A percentile compares a stretch with the other conserved stretches of the same genome.
phyloP scores from a whole-genome alignment of 2,329 filamentous ascomycete species.

The Exophiala viscosa region DNA sequence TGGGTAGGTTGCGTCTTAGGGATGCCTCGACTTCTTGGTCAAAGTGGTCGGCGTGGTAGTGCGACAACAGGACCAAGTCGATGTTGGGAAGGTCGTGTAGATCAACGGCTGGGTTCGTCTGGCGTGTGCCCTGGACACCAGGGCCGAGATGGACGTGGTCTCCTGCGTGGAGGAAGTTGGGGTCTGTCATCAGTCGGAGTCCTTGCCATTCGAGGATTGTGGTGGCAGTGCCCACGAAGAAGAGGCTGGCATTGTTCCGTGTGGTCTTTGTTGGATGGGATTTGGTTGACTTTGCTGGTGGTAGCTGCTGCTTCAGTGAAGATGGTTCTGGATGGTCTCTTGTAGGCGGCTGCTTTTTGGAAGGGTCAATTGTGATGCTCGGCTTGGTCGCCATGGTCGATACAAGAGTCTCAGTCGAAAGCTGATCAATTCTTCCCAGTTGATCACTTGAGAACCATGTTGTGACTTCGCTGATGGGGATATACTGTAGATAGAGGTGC shows the following conservation, averaged over 20 bases:
- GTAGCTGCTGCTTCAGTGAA: constrained; percentile 35
- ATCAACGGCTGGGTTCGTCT: constrained; percentile 59
- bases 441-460: not conserved
- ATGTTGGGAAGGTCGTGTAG: constrained; percentile 57
- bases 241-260: constrained; percentile 36
- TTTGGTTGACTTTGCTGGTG: constrained; percentile 44
- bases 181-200: constrained; percentile 43
- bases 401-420: not conserved
- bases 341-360: constrained; percentile 35
- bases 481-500: not conserved
- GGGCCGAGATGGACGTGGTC: constrained; percentile 66
- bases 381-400: constrained; percentile 11
- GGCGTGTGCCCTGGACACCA: constrained; percentile 54
- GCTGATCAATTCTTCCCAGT: not conserved
- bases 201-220: constrained; percentile 41
- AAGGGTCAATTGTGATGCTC: constrained; percentile 14
- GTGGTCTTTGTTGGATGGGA: constrained; percentile 32
- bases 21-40: constrained; percentile 51
- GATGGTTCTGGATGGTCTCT: constrained; percentile 33
- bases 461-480: too few relatives aligned
- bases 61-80: constrained; percentile 58
- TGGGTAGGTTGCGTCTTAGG: constrained; percentile 54
- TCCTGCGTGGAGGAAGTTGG: constrained; percentile 63
- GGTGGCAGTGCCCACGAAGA: constrained; percentile 41
- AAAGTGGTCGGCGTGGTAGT: constrained; percentile 63